Evolutionary conservation across 768 basidiomycete species (phyloP).

Genomic region (Boletus subparvulus): DNA sequence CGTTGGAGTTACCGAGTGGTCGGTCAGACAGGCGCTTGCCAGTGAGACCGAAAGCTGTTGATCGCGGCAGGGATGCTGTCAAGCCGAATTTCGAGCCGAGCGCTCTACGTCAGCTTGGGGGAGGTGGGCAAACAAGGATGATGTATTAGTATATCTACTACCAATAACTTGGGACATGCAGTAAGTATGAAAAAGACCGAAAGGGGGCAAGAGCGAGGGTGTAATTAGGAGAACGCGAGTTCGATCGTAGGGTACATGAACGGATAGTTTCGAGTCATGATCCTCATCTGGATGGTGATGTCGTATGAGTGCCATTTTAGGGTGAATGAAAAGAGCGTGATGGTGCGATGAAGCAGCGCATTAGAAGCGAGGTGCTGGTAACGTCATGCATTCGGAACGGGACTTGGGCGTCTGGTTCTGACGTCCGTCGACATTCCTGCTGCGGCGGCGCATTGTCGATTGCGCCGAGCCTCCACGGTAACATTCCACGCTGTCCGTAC

Average conservation of each 20-base stretch:
- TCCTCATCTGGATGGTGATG: constrained; percentile 28
- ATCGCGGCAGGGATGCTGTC: background rate
- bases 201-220: constrained; percentile 1
- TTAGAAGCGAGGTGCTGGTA: constrained; percentile 9
- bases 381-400: constrained; percentile 20
- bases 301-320: constrained; percentile 30
- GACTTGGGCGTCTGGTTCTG: constrained; percentile 4
- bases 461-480: constrained; percentile 59
- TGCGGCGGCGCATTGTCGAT: constrained; percentile 21
- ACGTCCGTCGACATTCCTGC: constrained; percentile 16
- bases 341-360: constrained; percentile 2
- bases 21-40: too few species aligned
- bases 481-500: constrained; percentile 71
- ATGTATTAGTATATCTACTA: constrained; percentile 20
- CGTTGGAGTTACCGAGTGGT: background rate
- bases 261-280: constrained; percentile 23
- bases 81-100: background rate
- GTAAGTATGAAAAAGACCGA: constrained; percentile 1
- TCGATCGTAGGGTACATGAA: constrained; percentile 13
- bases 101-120: background rate
- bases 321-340: constrained; percentile 24
- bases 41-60: too few species aligned
- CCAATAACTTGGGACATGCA: constrained; percentile 11
- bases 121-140: background rate
- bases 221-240: constrained; percentile 25